These are phyloP conservation scores for Rhizopus microsporus DNA, from an alignment of 371 early-diverging fungal genomes.

Conservation along the genomic window DNA sequence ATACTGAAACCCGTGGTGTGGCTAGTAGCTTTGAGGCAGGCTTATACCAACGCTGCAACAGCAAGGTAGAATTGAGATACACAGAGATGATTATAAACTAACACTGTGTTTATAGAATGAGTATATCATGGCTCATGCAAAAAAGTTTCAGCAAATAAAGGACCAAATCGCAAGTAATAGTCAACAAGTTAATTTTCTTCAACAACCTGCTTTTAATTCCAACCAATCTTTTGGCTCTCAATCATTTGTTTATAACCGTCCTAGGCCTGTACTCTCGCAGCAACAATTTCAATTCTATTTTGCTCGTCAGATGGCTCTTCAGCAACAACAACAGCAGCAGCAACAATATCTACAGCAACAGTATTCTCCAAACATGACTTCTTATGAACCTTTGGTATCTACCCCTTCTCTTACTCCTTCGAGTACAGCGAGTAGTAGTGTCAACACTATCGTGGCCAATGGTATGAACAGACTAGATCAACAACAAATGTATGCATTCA, in stretches of 20 bases:
- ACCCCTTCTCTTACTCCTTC: conserved; percentile 5
- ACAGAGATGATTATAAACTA: background rate
- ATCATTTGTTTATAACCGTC: conserved; percentile 8
- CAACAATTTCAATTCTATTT: conserved; percentile 30
- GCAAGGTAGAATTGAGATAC: conserved; percentile 32
- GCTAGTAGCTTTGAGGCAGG: conserved; percentile 45
- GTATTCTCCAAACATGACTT: background rate
- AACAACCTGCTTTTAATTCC: conserved; percentile 2
- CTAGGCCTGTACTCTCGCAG: background rate
- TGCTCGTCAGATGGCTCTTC: conserved; percentile 37
- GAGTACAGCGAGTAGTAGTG: conserved; percentile 17
- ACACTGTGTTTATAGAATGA: conserved; percentile 30
- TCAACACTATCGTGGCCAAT: conserved; percentile 11
- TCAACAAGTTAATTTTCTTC: background rate
- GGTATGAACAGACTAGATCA: background rate
- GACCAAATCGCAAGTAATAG: conserved; percentile 10
- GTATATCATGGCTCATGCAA: conserved; percentile 39
- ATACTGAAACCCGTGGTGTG: conserved; percentile 39
- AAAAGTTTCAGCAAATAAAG: conserved; percentile 37
- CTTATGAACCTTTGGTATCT: background rate
- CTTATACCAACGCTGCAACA: conserved; percentile 38
- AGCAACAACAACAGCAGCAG: conserved; percentile 33
- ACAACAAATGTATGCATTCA: background rate
- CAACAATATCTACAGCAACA: conserved; percentile 13
- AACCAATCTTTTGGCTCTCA: conserved; percentile 7